Evolutionary conservation across 805 yeast genomes (phyloP), one percentile per base, ranked within the genome.

Genomic region (Lipomyces orientalis): DNA sequence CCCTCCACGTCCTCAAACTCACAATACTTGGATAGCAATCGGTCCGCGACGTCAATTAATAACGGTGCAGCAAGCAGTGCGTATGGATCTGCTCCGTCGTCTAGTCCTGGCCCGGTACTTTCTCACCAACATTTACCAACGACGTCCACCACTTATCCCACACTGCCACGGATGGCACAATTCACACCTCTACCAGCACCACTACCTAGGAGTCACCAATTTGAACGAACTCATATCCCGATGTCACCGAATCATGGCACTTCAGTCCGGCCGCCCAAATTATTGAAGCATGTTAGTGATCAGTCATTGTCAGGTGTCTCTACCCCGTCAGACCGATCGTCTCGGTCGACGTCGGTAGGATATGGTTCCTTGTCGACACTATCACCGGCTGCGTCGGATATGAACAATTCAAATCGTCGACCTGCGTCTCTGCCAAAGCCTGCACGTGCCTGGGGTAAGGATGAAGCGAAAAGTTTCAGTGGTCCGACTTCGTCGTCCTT

Each of bases 401-500:
- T 29, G 25, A 19, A 37, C 16, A 31, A 19, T n/a, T n/a, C 16
- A 22, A 29, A 29, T 43, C 33, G 2, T 7, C 31, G 43, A 9
- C 14, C 29, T 35, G n/a, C 31, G 22, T 25, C 64, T 34, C 60
- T 64, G 2, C 60, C 68, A 12, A 61, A 52, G n/a, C 62, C 68
- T 7, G 60, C 59, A 1, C 57, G 61, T n/a, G 25, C 68, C 1
- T 61, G 65, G 64, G 68, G 29, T 29, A 39, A 37, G 19, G 64
- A 58, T n/a, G 39, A 54, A 34, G 52, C 39, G 19, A 65, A 61
- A 56, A 33, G 60, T 6, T 65, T 61, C 54, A 46, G 59, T 7
- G 65, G 68, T 3, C 66, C 61, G 25, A 63, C 64, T 39, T 58
- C 66, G 14, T 54, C 69, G 4, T 35, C 60, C 9, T 39, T 39